Base-by-base conservation (phyloP, 2,329 filamentous ascomycete species). In the Seiridium cupressi region DNA sequence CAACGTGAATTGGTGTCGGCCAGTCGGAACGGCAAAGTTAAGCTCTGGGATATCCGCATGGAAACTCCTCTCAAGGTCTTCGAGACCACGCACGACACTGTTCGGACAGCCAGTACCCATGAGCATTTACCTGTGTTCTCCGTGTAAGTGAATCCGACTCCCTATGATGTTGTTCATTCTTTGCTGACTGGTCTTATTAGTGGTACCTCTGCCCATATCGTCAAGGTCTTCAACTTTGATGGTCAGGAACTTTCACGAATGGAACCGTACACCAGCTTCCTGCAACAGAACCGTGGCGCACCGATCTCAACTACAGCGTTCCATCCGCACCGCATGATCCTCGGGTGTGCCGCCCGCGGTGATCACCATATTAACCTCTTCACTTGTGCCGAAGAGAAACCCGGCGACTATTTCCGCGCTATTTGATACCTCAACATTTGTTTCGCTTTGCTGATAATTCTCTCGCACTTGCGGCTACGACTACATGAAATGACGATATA, bases 51-150 rank as follows among this genome's bases (percentile, higher is more conserved):
- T 74, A 92, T 99, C 55, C 87, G 95, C 54, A 92, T 92, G 87
- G 90, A 95, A 64, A 83, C 84, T 66, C 88, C 90, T 4, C 80
- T 96, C 55, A 87, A 88, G 62, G 87, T 87, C 2, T 89, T 94
- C 69, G 83, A 87, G 70, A 88, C 90, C 5, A 94, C 91, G 3
- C 87, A 84, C 62, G 88, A 93, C 68, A 90, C 89, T 7, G 82
- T 97, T 62, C 87, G 93, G 59, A 96, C 92, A 18, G 84, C 96
- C 60, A 95, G 91, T 73, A 93, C 95, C 47, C 95, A 99, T 74
- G 95, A 99, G 75, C 95, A 99, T 75, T 86, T 96, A 58, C 95
- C 95, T 34, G 93, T 99, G 10, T 97, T 99, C 79, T 92, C 92
- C 67, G 87, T 93, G 90, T 93, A 88, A 83, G 89, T 87, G 48